These are phyloP conservation scores for Limonium bicolor DNA, from an alignment of 148 eudicot genomes.

Conservation along the genomic window DNA sequence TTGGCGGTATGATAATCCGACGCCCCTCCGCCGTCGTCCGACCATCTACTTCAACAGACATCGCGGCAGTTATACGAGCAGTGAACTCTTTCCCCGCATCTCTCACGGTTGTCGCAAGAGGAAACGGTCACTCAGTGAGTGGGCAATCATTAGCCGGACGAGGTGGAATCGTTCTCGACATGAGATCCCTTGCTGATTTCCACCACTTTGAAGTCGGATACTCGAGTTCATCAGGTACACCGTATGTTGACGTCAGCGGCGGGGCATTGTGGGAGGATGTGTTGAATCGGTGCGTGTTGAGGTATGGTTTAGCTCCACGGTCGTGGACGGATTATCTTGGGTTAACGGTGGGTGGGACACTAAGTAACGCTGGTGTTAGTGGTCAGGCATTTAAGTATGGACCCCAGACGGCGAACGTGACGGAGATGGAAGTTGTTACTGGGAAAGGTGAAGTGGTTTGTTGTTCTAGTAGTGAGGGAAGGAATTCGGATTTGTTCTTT, in stretches of 20 bases:
- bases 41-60: constrained; percentile 30
- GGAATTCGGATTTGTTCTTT: constrained; percentile 38
- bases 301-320: constrained; percentile 44
- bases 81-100: constrained; percentile 20
- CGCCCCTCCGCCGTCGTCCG: constrained; percentile 42
- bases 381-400: constrained; percentile 74
- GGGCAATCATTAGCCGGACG: constrained; percentile 70
- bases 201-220: constrained; percentile 13
- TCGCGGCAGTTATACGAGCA: constrained; percentile 20
- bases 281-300: constrained; percentile 35
- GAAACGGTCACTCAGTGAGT: constrained; percentile 86
- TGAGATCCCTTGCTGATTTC: constrained; percentile 25
- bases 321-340: constrained; percentile 88
- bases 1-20: constrained; percentile 43
- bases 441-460: constrained; percentile 59
- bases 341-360: constrained; percentile 78
- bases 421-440: constrained; percentile 74
- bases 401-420: constrained; percentile 61
- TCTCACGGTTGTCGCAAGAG: constrained; percentile 69
- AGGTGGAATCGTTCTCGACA: constrained; percentile 52
- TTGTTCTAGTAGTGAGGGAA: constrained; percentile 25
- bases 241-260: constrained; percentile 55
- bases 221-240: background rate
- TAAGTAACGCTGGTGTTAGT: constrained; percentile 81
- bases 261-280: constrained; percentile 88